Base-by-base conservation (phyloP, 225 moss, liverwort and hornwort genomes). In the Lunularia cruciata region DNA sequence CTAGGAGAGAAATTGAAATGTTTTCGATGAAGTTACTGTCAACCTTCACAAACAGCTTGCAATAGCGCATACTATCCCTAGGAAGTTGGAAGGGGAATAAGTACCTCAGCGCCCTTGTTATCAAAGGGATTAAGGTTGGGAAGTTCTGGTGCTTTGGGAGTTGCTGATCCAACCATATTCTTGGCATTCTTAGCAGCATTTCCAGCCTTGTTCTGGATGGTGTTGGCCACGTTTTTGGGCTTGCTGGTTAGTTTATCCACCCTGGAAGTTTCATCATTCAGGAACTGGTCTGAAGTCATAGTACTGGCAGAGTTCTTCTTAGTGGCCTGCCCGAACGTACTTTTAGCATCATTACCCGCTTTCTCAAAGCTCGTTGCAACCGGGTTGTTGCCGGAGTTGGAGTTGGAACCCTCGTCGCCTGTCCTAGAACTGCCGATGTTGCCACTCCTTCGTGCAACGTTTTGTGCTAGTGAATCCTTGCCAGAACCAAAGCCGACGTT, bases 361-460 rank as follows among this genome's bases (percentile, higher is more conserved):
- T 81, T 79, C 22, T 81, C 80, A 0, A 88, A 2, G 61, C 81
- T 88, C 3, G 73, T 39, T 0, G 86, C 72, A 9, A 88, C 13
- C 0, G 86, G 86, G 18, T 90, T 90, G 72, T 87, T 68, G 1
- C 87, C 60, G 47, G 88, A 90, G 23, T 12, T 56, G 28, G 19
- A 6, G 10, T 86, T n/a, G n/a, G n/a, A n/a, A n/a, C n/a, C n/a
- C n/a, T n/a, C n/a, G n/a, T n/a, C n/a, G n/a, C n/a, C n/a, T n/a
- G n/a, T n/a, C n/a, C n/a, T n/a, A n/a, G n/a, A n/a, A n/a, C n/a
- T n/a, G n/a, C n/a, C n/a, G n/a, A n/a, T n/a, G n/a, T n/a, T n/a
- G n/a, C n/a, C n/a, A n/a, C n/a, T n/a, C n/a, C n/a, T n/a, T n/a
- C n/a, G n/a, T n/a, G n/a, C n/a, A n/a, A n/a, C n/a, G n/a, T n/a